These are phyloP conservation scores for Neonectria neomacrospora DNA, from an alignment of 2,329 filamentous ascomycete species.

Conservation along the genomic window DNA sequence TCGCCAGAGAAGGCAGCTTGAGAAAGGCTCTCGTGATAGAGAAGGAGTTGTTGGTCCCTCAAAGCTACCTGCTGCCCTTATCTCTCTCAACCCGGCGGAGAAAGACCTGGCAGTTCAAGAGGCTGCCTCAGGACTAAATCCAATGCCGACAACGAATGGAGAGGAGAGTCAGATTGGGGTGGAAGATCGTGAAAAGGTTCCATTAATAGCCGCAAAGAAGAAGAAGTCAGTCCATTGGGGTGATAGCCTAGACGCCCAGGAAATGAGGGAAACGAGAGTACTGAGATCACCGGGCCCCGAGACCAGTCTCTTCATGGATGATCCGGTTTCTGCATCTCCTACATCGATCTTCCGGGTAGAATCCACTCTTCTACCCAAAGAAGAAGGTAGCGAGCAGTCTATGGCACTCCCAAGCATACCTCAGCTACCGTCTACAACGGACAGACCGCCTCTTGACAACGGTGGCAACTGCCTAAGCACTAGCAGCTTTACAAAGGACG, in stretches of 20 bases:
- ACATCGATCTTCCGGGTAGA: background rate
- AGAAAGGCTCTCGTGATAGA: slow-evolving; percentile 56
- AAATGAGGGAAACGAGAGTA: slow-evolving; percentile 20
- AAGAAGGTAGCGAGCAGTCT: slow-evolving; percentile 1
- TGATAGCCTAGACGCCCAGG: slow-evolving; percentile 23
- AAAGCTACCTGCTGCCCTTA: slow-evolving; percentile 45
- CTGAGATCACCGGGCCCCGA: slow-evolving; percentile 27
- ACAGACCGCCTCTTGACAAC: background rate
- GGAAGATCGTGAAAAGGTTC: background rate
- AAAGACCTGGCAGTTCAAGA: slow-evolving; percentile 2
- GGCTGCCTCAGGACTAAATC: background rate
- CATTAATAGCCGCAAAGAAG: slow-evolving; percentile 34
- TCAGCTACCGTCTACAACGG: slow-evolving; percentile 4
- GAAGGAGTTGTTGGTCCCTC: slow-evolving; percentile 54
- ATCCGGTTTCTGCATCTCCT: background rate
- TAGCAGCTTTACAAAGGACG: slow-evolving; percentile 24
- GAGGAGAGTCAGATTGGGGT: background rate
- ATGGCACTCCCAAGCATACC: background rate
- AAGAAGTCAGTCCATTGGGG: slow-evolving; percentile 44
- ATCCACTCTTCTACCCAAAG: background rate
- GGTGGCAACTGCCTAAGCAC: slow-evolving; percentile 1
- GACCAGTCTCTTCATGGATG: slow-evolving; percentile 39
- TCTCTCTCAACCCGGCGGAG: slow-evolving; percentile 47
- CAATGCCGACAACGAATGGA: slow-evolving; percentile 17
- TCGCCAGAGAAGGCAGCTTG: slow-evolving; percentile 53